phyloP scores from a whole-genome alignment of 1,284 basidiomycete genomes.

The Inonotus obliquus region DNA sequence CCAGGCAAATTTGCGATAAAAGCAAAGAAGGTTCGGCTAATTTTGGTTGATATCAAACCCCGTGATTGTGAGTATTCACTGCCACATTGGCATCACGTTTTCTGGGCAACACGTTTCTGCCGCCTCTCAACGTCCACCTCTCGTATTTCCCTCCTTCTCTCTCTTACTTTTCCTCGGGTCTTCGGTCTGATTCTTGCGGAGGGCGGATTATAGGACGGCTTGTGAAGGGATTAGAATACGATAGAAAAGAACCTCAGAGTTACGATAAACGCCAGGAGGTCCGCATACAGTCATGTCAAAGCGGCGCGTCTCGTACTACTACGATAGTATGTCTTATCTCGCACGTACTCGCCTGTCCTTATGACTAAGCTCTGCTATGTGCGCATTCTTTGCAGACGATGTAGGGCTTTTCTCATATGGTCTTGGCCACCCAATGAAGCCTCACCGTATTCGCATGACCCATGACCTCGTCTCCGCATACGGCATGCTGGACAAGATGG shows the following conservation, averaged over 20 bases:
- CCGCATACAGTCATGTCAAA: conserved; percentile 41
- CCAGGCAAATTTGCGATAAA: too few relatives aligned
- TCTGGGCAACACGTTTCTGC: background rate
- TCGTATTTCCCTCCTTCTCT: background rate
- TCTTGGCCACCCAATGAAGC: conserved; percentile 91
- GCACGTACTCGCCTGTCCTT: background rate
- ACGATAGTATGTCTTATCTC: conserved; percentile 41
- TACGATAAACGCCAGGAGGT: background rate
- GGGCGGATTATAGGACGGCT: background rate
- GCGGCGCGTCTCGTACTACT: conserved; percentile 58
- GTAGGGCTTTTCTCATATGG: conserved; percentile 85
- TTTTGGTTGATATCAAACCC: background rate
- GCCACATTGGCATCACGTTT: background rate
- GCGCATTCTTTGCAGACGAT: conserved; percentile 44
- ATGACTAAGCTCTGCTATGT: background rate
- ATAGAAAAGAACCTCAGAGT: background rate
- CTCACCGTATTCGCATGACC: conserved; percentile 88
- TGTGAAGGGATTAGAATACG: background rate
- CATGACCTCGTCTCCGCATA: conserved; percentile 92
- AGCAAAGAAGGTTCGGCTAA: background rate
- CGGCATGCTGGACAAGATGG: conserved; percentile 87
- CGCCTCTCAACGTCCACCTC: background rate
- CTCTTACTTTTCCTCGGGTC: background rate
- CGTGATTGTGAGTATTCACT: background rate
- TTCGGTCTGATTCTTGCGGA: background rate